phyloP scores from a whole-genome alignment of 805 yeast genomes.

The Cyberlindnera maritima region DNA sequence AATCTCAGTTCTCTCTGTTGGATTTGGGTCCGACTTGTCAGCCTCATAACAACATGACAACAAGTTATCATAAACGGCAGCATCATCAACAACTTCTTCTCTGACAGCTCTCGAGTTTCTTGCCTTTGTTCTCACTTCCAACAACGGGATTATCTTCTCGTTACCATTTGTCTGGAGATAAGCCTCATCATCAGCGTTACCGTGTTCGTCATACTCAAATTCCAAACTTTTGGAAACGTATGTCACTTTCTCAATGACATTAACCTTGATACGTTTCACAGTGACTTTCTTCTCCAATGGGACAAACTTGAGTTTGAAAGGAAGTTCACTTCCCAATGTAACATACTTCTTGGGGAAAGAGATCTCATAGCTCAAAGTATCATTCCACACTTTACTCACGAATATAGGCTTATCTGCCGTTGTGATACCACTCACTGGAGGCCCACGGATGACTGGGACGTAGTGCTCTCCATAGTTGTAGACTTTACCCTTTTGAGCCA shows the following conservation, averaged over 20 bases:
- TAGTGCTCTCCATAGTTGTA: constrained; percentile 33
- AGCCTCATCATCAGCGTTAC: constrained; percentile 6
- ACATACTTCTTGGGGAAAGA: constrained; percentile 70
- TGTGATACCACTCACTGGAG: constrained; percentile 36
- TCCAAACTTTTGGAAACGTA: constrained; percentile 56
- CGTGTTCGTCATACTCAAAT: constrained; percentile 47
- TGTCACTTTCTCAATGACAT: constrained; percentile 63
- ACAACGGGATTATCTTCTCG: constrained; percentile 56
- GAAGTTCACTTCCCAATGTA: constrained; percentile 58
- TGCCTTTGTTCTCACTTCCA: constrained; percentile 62
- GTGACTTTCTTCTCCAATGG: constrained; percentile 63
- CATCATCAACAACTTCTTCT: constrained; percentile 54
- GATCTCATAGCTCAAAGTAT: constrained; percentile 65
- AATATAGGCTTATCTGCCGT: constrained; percentile 67
- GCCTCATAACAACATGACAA: constrained; percentile 52
- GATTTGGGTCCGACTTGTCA: constrained; percentile 23
- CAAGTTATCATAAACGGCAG: constrained; percentile 58
- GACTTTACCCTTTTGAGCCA: constrained; percentile 30
- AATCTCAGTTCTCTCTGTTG: constrained; percentile 19
- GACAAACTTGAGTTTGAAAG: constrained; percentile 58
- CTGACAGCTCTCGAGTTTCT: constrained; percentile 43
- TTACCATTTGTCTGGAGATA: constrained; percentile 16
- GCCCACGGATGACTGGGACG: constrained; percentile 37
- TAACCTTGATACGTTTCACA: constrained; percentile 62
- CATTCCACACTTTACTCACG: constrained; percentile 74